Conservation (phyloP, 2,329 filamentous ascomycete species). For the Mycogone perniciosa region DNA sequence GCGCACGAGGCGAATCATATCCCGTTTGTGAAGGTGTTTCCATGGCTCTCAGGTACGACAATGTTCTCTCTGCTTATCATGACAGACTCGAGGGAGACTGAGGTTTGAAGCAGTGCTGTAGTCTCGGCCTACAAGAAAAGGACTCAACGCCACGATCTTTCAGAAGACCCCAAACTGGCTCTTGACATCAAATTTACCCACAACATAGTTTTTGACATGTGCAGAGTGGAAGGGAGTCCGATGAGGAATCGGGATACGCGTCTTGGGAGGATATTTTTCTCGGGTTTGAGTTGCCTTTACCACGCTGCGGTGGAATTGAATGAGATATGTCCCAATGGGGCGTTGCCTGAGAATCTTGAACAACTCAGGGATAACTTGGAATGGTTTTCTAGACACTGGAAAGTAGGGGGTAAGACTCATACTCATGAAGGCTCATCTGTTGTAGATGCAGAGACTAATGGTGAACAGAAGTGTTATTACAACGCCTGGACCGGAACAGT, state of each 20-base stretch:
- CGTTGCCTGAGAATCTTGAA: neutral
- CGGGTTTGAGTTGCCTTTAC: slow-evolving; percentile 2
- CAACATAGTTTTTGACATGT: slow-evolving; percentile 8
- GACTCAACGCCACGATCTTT: neutral
- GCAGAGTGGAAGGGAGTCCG: neutral
- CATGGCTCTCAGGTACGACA: slow-evolving; percentile 2
- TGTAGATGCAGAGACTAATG: neutral
- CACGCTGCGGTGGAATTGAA: slow-evolving; percentile 3
- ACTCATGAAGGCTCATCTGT: neutral
- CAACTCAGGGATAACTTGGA: slow-evolving; percentile 1
- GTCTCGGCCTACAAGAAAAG: slow-evolving; percentile 2
- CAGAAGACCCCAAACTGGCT: neutral
- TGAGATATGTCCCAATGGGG: neutral
- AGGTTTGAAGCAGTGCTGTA: neutral
- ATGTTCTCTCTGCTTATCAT: neutral
- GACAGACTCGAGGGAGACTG: neutral
- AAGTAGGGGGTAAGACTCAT: neutral
- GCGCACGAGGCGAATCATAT: neutral
- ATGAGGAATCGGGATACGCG: neutral
- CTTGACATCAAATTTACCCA: slow-evolving; percentile 7
- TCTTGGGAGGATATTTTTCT: slow-evolving; percentile 1
- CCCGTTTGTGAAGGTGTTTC: slow-evolving; percentile 6
- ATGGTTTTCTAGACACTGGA: slow-evolving; percentile 2
- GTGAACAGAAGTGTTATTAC: neutral
- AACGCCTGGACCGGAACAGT: neutral